Conservation (phyloP, 2,329 filamentous ascomycete genomes). For the Botrytis tulipae region DNA sequence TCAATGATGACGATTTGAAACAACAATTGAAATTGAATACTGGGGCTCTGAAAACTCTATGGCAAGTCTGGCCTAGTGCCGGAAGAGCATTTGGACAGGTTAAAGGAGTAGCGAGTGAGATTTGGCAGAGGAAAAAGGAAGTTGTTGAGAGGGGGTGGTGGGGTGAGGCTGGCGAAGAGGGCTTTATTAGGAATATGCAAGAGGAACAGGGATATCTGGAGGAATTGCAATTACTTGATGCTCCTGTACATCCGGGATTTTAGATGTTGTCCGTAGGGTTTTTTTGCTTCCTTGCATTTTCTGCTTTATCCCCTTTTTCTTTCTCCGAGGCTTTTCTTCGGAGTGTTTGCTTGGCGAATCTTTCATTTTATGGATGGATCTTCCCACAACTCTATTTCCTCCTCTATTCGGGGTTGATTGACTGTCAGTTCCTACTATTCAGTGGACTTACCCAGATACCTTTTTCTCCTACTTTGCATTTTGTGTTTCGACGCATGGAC, state of each 20-base stretch:
- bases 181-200: conserved; percentile 36
- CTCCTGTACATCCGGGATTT: neutral
- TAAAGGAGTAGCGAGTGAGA: conserved; percentile 74
- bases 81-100: conserved; percentile 73
- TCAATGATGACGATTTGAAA: conserved; percentile 63
- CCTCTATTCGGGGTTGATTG: neutral
- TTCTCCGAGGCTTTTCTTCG: neutral
- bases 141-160: conserved; percentile 35
- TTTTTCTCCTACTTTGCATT: neutral
- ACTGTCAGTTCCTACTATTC: neutral
- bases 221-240: conserved; percentile 33
- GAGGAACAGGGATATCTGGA: conserved; percentile 38
- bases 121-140: conserved; percentile 45
- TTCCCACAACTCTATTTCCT: neutral
- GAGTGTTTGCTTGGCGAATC: neutral
- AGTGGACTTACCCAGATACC: neutral
- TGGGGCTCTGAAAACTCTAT: conserved; percentile 36
- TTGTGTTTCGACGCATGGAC: neutral
- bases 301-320: neutral
- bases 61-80: conserved; percentile 36
- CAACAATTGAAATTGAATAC: conserved; percentile 76
- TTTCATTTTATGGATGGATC: neutral
- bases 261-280: neutral
- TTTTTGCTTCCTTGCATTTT: neutral
- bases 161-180: conserved; percentile 34